Percentiles rank a stretch among this genome's conserved stretches.
Evolutionary conservation across 345 rosid species (phyloP).

Genomic region (Aquilaria malaccensis): DNA sequence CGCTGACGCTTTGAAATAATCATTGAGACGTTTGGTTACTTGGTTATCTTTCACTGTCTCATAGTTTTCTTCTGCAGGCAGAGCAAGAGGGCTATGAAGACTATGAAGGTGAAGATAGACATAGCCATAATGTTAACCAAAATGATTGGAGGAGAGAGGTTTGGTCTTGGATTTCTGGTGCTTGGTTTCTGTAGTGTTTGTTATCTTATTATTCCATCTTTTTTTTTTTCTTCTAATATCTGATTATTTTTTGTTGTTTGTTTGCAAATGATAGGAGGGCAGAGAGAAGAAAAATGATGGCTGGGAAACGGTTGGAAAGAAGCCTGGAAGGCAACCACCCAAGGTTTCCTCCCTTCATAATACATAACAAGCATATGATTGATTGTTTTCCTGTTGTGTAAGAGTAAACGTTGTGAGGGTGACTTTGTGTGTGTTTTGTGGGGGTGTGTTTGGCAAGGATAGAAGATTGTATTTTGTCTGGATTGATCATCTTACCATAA

Average conservation of each 20-base stretch:
- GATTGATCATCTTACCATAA: neutral
- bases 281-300: conserved; percentile 42
- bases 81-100: conserved; percentile 19
- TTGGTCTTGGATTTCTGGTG: neutral
- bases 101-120: conserved; percentile 18
- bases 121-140: conserved; percentile 17
- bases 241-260: neutral
- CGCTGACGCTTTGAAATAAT: too few species aligned
- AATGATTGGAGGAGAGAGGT: conserved; percentile 33
- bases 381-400: neutral
- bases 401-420: neutral
- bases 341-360: conserved; percentile 30
- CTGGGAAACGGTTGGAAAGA: conserved; percentile 77
- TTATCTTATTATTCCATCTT: neutral
- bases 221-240: neutral
- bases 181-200: conserved; percentile 1
- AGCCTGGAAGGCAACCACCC: conserved; percentile 47
- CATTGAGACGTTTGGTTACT: too few species aligned
- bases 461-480: too few species aligned
- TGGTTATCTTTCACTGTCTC: neutral
- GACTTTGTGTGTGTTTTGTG: too few species aligned
- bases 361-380: neutral
- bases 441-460: too few species aligned
- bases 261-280: conserved; percentile 25
- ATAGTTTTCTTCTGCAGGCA: conserved; percentile 13